Base-by-base conservation (phyloP, 2,329 filamentous ascomycete genomes). In the Trichoderma sp. region DNA sequence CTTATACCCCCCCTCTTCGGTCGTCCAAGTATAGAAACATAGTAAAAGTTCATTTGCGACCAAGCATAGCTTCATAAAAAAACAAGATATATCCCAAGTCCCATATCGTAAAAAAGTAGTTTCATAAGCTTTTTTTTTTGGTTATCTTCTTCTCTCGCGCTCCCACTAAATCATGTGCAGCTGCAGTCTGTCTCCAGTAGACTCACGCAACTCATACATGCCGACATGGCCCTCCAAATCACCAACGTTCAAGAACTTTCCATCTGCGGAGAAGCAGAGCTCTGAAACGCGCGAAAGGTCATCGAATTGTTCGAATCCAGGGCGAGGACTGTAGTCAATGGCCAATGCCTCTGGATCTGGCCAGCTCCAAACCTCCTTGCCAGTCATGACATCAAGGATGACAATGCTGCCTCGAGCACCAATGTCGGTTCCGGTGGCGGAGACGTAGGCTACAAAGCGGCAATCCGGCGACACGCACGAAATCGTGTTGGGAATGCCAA, bases 401-500 rank as follows among this genome's bases (percentile, higher is more conserved):
- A 76, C 77, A 6, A 82, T 65, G 24, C 72, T 76, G 5, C 79
- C 79, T 16, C 79, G 70, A 1, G 76, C 76, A 10, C 78, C 77
- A 14, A 76, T 74, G 4, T 75, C 77, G 1, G 77, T 75, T 8
- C 77, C 78, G 19, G 74, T 75, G 1, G 77, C 74, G 57, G 82
- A 76, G 72, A 80, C 81, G 71, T 81, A 82, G 0, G 80, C 80
- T 24, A 82, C 77, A 53, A 78, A 80, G 6, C 80, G 76, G 64
- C 81, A 82, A 72, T 82, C 80, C 0, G 80, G 80, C 5, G 79
- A 81, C 52, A 82, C 74, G 69, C 80, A 81, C 2, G 78, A 76
- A 3, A 74, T 74, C 29, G 77, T 77, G 53, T 82, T 81, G 10
- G 81, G 81, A 53, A 82, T 82, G n/a, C 74, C 73, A 71, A 80